Evolutionary conservation across 257 asterid species (phyloP).

Genomic region (Nicotiana undulata): DNA sequence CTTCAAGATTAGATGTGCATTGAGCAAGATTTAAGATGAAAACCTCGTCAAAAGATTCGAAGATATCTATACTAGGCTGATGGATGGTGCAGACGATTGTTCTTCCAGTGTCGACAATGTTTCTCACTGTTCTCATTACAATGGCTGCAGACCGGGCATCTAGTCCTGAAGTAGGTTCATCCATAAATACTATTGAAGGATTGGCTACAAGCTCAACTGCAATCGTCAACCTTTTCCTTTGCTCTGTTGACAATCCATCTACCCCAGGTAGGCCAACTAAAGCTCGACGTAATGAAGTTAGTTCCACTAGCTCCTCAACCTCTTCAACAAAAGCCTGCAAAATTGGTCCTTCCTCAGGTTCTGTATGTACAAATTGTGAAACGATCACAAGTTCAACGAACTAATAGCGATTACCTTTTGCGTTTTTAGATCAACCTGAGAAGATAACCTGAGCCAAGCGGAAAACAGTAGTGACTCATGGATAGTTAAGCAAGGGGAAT

Average conservation of each 20-base stretch:
- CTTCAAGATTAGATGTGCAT: neutral
- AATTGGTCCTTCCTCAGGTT: neutral
- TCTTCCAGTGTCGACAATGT: conserved; percentile 80
- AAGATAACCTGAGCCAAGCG: conserved; percentile 76
- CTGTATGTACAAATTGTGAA: neutral
- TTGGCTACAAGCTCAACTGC: conserved; percentile 86
- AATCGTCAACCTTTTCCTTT: conserved; percentile 76
- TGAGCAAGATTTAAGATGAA: neutral
- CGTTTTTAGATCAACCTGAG: conserved; percentile 51
- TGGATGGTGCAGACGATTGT: conserved; percentile 92
- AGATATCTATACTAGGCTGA: conserved; percentile 85
- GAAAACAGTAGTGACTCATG: conserved; percentile 75
- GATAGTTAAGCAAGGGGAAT: conserved; percentile 84
- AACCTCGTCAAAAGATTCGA: conserved; percentile 89
- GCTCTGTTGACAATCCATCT: conserved; percentile 75
- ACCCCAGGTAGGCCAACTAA: conserved; percentile 83
- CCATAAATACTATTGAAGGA: conserved; percentile 91
- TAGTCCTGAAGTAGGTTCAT: conserved; percentile 87
- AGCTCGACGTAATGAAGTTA: conserved; percentile 49
- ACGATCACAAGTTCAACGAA: neutral
- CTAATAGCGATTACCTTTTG: conserved; percentile 41
- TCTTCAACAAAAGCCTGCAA: conserved; percentile 72
- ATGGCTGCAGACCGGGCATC: conserved; percentile 93
- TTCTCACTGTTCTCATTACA: conserved; percentile 91
- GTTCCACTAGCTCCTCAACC: conserved; percentile 79